Conservation (phyloP, 164 flowering plant species). For the Magnolia changhungtana region DNA sequence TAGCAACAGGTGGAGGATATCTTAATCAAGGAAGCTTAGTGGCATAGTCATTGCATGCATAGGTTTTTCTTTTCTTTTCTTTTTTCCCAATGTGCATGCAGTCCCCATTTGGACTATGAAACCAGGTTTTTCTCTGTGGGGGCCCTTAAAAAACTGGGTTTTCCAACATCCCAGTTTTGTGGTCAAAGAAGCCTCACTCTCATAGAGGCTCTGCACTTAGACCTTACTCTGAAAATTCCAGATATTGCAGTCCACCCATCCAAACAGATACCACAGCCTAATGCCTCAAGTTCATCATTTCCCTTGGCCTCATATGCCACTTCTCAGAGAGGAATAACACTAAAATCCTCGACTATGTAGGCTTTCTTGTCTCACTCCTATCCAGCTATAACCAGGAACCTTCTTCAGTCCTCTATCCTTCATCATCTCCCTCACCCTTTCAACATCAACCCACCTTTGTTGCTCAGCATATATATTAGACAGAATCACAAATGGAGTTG, state of each 20-base stretch:
- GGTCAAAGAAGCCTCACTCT: no score
- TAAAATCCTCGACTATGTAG: background rate
- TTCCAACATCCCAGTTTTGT: no score
- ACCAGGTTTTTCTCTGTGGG: no score
- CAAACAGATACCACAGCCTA: background rate
- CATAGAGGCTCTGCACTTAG: background rate
- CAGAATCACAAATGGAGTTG: conserved; percentile 52
- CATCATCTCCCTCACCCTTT: conserved; percentile 49
- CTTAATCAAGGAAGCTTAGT: no score
- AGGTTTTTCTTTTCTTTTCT: no score
- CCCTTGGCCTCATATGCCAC: background rate
- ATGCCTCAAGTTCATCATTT: background rate
- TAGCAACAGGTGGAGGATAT: no score
- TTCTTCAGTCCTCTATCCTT: conserved; percentile 41
- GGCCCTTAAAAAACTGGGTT: no score
- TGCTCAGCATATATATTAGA: conserved; percentile 61
- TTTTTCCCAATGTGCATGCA: no score
- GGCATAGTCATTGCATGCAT: no score
- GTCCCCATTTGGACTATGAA: no score
- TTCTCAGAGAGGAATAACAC: background rate
- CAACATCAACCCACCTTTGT: conserved; percentile 66
- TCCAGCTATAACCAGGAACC: conserved; percentile 45
- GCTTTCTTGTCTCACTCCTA: conserved; percentile 11
- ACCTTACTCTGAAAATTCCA: background rate
- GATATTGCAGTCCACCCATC: background rate